Evolutionary conservation across 257 asterid species (phyloP), one percentile per base, ranked within the genome.

Genomic region (Parsonsia alboflavescens): DNA sequence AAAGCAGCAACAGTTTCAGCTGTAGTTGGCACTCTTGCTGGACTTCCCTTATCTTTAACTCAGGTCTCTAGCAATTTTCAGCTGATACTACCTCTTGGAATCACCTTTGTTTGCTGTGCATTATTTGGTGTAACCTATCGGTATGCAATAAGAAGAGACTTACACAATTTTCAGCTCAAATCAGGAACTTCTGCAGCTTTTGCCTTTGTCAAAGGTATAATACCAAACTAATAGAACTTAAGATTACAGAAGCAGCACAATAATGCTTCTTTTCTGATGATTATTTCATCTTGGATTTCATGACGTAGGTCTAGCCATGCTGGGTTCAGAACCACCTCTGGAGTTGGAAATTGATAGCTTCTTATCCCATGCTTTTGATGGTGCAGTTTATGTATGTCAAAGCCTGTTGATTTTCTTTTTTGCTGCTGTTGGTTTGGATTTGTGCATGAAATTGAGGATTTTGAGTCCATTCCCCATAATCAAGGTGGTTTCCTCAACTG

Each of bases 111-210:
- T 66, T 84, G 96, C 42, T 94, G 97, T 78, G 96, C 98, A 30
- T 84, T 94, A 61, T 94, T 84, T 80, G 98, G 98, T 53, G 93
- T 88, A 41, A 94, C 98, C 74, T 92, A 84, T 71, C 91, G 98
- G 8, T 90, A 92, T 86, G 96, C 91, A 10, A 71, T 94, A 61
- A 86, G 98, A 84, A 82, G 97, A 82, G 96, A 94, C 82, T 80
- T 90, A 88, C 96, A 90, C 71, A 78, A 92, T 81, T 82, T 83
- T 78, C 96, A 92, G 57, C 91, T 92, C 71, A 94, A 94, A 84
- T 80, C 96, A 10, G 99, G 99, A 77, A 84, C 92, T 49, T 78
- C 89, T 46, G 96, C 97, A 30, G 98, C 97, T 53, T 94, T 94
- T 80, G 99, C 89, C 72, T 39, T 90, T 50, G 93, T 86, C 52